Conservation (phyloP, 2,329 filamentous ascomycete genomes). For the Aspergillus sp. region DNA sequence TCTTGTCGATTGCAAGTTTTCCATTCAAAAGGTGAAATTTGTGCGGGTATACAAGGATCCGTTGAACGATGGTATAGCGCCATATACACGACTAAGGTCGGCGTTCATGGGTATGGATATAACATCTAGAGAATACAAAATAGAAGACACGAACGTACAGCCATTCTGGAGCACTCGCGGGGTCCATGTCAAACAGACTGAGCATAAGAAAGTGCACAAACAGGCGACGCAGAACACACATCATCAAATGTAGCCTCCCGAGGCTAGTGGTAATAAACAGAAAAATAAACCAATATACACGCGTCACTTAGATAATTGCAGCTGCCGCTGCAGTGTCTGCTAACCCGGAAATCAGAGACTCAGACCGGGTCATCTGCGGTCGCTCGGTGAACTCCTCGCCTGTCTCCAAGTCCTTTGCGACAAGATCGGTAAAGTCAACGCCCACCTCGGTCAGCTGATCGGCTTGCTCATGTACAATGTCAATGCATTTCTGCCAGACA, state of each 20-base stretch:
- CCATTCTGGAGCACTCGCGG: background rate
- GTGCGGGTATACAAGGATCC: background rate
- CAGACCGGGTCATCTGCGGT: constrained; percentile 29
- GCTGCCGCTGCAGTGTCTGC: constrained; percentile 18
- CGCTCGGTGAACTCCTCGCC: constrained; percentile 24
- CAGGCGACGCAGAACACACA: too few species aligned
- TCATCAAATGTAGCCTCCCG: background rate
- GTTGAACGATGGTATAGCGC: background rate
- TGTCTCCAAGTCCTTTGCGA: constrained; percentile 59
- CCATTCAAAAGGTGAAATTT: background rate
- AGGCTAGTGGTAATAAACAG: background rate
- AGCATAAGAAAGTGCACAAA: too few species aligned
- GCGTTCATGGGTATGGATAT: background rate
- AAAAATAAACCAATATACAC: background rate
- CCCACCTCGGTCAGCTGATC: constrained; percentile 80
- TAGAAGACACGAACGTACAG: background rate
- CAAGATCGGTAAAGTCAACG: constrained; percentile 81
- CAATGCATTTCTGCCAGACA: constrained; percentile 81
- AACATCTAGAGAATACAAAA: background rate
- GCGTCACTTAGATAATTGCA: background rate
- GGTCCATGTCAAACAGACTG: background rate
- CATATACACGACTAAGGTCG: background rate
- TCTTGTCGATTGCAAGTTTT: too few species aligned
- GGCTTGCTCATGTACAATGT: constrained; percentile 77
- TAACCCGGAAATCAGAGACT: constrained; percentile 24